A percentile compares a stretch with the other conserved stretches of the same genome.
Conservation (phyloP, 257 asterid genomes). For the Cynanchum wilfordii region DNA sequence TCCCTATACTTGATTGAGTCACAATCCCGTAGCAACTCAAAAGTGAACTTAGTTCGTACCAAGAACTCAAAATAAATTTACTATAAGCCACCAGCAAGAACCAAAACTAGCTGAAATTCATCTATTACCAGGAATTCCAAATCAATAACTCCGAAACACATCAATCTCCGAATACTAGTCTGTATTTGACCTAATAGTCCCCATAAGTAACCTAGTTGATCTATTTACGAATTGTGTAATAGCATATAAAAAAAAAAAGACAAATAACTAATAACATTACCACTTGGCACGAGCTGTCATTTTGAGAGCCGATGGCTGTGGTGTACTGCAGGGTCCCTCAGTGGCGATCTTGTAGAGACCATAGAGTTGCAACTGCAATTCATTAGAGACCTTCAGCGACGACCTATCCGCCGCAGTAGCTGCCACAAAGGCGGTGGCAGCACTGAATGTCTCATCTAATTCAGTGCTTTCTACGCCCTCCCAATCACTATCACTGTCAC, state of each 20-base stretch:
- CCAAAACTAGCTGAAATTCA: not conserved
- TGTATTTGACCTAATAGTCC: not conserved
- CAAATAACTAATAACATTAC: conserved; percentile 24
- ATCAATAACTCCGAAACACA: not conserved
- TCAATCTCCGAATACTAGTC: not conserved
- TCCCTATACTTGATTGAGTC: not conserved
- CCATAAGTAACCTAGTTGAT: not conserved
- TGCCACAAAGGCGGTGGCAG: conserved; percentile 94
- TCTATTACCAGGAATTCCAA: not conserved
- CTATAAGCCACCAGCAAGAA: not conserved
- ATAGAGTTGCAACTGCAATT: conserved; percentile 86
- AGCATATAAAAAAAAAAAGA: not conserved
- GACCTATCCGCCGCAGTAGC: conserved; percentile 83
- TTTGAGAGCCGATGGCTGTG: conserved; percentile 91
- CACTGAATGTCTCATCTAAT: conserved; percentile 87
- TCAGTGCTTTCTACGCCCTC: conserved; percentile 99
- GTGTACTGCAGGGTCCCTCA: conserved; percentile 81
- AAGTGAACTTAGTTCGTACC: not conserved
- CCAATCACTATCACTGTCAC: conserved; percentile 74
- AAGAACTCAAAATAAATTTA: not conserved
- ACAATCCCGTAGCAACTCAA: not conserved
- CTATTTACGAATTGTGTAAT: not conserved
- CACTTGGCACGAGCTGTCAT: conserved; percentile 98
- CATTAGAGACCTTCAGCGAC: conserved; percentile 61
- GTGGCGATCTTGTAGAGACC: conserved; percentile 91